phyloP scores from a whole-genome alignment of 495 filamentous ascomycete genomes.

The Podospora pseudopauciseta region DNA sequence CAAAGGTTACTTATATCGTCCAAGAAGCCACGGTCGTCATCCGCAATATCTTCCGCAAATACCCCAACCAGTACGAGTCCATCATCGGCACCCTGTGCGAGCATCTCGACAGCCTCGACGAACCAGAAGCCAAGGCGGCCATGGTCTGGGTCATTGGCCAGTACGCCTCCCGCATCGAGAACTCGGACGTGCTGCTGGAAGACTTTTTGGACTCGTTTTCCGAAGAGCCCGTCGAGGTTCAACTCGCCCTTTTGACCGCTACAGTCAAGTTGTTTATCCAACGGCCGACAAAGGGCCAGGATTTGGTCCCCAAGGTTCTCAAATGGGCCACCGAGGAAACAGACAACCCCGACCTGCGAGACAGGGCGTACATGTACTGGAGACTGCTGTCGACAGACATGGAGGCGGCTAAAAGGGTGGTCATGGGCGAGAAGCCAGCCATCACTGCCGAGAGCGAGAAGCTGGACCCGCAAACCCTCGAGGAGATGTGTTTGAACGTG shows the following conservation, averaged over 20 bases:
- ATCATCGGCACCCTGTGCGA: conserved; percentile 95
- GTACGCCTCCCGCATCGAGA: conserved; percentile 95
- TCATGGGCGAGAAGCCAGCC: conserved; percentile 95
- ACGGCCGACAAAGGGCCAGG: conserved; percentile 88
- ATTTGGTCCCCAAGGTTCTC: conserved; percentile 90
- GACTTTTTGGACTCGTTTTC: conserved; percentile 92
- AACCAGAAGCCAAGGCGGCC: conserved; percentile 98
- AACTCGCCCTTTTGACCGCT: conserved; percentile 89
- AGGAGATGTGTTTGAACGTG: conserved; percentile 96
- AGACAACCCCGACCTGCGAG: conserved; percentile 93
- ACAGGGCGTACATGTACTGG: conserved; percentile 99
- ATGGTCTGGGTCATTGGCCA: conserved; percentile 99
- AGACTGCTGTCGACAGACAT: conserved; percentile 93
- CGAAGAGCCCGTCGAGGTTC: conserved; percentile 92
- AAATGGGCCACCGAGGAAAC: conserved; percentile 99
- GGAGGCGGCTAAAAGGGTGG: conserved; percentile 75
- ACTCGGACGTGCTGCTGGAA: conserved; percentile 87
- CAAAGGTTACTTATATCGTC: conserved; percentile 99
- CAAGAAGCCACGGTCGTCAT: conserved; percentile 99
- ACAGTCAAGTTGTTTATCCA: conserved; percentile 99
- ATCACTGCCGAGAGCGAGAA: conserved; percentile 97
- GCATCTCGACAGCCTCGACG: conserved; percentile 93
- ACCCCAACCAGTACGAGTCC: conserved; percentile 95
- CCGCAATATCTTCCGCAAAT: conserved; percentile 98
- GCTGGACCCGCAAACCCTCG: conserved; percentile 82